Evolutionary conservation across 2,329 filamentous ascomycete genomes (phyloP), one percentile per base, ranked within the genome.

Genomic region (Aspergillus fischeri): DNA sequence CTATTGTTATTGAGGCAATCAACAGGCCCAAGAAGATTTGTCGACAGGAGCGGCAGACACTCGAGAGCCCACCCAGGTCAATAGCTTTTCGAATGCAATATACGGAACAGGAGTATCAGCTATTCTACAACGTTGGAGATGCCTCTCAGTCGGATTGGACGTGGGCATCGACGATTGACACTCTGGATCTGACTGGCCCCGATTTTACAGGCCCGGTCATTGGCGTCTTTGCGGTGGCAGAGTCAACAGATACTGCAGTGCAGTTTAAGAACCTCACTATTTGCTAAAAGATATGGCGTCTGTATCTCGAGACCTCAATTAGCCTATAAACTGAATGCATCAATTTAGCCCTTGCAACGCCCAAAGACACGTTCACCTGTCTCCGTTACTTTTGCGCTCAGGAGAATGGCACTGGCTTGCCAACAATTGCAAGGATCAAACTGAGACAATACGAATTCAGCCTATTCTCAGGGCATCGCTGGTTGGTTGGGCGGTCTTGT

Each of bases 201-300:
- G 71, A 74, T 56, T 73, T 74, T 55, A 67, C 70, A 1, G 71
- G 71, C 0, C 70, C 72, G 1, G 61, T 73, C 0, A 63, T 74
- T 53, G 71, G 71, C 1, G 44, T 68, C 1, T 74, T 67, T 48
- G 67, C 68, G 17, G 51, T 63, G 29, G 47, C 41, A 6, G 10
- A 29, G n/a, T 3, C 41, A 44, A 21, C 24, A n/a, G 32, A 32
- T 28, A 38, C 24, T 28, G 27, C 17, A 2, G 45, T 49, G 14
- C 17, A 28, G 20, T 54, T 54, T 27, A 5, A 21, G 6, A n/a
- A 49, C 20, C 24, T 54, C 17, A 8, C 6, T 8, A 17, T 44
- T 44, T 44, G n/a, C 17, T n/a, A 44, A 10, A n/a, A 4, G 17
- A 17, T n/a, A 9, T 17, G 17, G 17, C 5, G 6, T 21, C 6